Conservation (phyloP, 257 asterid genomes). For the Agastache rugosa region DNA sequence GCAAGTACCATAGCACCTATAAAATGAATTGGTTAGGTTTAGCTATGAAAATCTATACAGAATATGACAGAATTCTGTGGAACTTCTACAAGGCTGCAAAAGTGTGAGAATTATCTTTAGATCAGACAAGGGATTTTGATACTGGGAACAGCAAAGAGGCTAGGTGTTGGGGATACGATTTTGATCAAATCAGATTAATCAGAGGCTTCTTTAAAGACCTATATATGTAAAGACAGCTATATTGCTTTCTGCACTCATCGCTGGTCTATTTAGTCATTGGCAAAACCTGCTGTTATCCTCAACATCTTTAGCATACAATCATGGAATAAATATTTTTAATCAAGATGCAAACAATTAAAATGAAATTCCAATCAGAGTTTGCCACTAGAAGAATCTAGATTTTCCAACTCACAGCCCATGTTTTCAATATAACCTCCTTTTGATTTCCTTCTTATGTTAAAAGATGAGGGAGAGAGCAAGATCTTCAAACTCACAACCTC, state of each 20-base stretch:
- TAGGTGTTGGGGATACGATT: not conserved
- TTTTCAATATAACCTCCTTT: not conserved
- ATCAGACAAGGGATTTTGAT: not conserved
- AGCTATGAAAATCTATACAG: slow-evolving; percentile 21
- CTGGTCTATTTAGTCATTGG: not conserved
- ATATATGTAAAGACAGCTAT: slow-evolving; percentile 12
- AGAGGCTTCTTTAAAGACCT: slow-evolving; percentile 27
- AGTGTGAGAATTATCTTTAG: not conserved
- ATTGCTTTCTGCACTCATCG: not conserved
- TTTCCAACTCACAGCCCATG: not conserved
- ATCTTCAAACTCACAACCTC: not conserved
- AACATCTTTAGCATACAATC: not conserved
- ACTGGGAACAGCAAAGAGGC: slow-evolving; percentile 7
- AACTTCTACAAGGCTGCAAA: slow-evolving; percentile 5
- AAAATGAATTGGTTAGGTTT: slow-evolving; percentile 33
- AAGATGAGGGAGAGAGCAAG: not conserved
- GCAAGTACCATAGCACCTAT: slow-evolving; percentile 99
- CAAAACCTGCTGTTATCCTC: slow-evolving; percentile 1
- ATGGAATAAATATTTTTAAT: not conserved
- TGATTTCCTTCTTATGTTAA: not conserved
- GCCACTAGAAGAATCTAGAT: not conserved
- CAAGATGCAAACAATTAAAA: not conserved
- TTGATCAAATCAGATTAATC: slow-evolving; percentile 15
- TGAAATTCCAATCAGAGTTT: not conserved
- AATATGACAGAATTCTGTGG: not conserved